Evolutionary conservation across 306 rosid genomes (phyloP), one percentile per base, ranked within the genome.

Genomic region (Quercus bicolor): DNA sequence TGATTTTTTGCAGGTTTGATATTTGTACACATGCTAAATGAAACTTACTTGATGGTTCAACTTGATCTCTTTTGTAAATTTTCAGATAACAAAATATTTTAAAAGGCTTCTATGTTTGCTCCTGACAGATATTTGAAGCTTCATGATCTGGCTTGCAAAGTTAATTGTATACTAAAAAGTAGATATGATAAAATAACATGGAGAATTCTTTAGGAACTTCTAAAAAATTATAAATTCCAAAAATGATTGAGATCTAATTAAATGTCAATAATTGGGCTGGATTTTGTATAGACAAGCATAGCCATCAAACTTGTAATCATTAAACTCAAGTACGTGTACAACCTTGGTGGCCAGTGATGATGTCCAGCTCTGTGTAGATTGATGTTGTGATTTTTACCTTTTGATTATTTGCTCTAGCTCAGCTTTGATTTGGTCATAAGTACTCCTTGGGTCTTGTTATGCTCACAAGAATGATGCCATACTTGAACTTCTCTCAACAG

Each of bases 401-500:
- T 61, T 12, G 31, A 5, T 26, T 24, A 60, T 24, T 15, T 24
- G 19, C 68, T 60, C 68, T 15, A 23, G 34, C 16, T 16, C 13
- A 18, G 48, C 29, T 65, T 31, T 7, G 5, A 28, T 64, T 24
- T 16, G 43, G 12, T 68, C 52, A 9, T 8, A 34, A 68, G 15
- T 40, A 40, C 45, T 19, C 72, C 72, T 34, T 3, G 65, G 23
- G 29, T 59, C 24, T 59, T 59, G 65, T 59, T 59, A 48, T 48
- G 65, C 18, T 20, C 69, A 62, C 18, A 4, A 60, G 21, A 19
- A 62, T 62, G 20, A n/a, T 55, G 4, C 31, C 5, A 77, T 77
- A 5, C 20, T 78, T 57, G 33, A 56, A 51, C 65, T 59, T 65
- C 6, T 55, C 77, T 24, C 78, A 60, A 81, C 89, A 92, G 99